A percentile compares a stretch with the other conserved stretches of the same genome.
phyloP scores from a whole-genome alignment of 208 protist species.

The Crithidia sp. region DNA sequence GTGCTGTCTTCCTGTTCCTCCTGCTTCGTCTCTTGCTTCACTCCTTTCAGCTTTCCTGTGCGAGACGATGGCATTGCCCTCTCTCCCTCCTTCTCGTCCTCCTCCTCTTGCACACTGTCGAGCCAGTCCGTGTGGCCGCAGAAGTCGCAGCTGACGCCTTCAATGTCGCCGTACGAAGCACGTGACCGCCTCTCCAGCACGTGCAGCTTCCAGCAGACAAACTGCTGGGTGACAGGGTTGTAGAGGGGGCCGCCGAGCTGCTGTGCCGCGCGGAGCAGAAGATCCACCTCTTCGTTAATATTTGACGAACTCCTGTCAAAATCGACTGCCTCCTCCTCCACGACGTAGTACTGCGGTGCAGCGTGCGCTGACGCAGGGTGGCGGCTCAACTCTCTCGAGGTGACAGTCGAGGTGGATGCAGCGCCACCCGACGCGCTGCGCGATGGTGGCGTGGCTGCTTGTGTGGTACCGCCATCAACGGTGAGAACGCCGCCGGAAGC shows the following conservation, averaged over 20 bases:
- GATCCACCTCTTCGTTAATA: conserved; percentile 26
- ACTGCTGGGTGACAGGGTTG: conserved; percentile 59
- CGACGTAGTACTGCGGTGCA: not conserved
- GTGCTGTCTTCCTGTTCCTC: conserved; percentile 12
- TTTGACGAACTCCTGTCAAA: not conserved
- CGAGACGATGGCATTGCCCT: not conserved
- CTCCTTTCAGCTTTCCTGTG: not conserved
- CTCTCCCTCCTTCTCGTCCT: not conserved
- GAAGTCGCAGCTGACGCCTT: conserved; percentile 88
- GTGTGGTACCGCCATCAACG: conserved; percentile 2
- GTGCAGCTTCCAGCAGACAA: conserved; percentile 75
- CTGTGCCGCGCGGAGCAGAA: conserved; percentile 19
- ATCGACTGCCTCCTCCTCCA: conserved; percentile 24
- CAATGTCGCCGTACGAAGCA: conserved; percentile 51
- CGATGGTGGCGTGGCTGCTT: conserved; percentile 21
- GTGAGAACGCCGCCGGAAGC: not conserved
- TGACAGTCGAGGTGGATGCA: conserved; percentile 5
- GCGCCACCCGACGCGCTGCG: conserved; percentile 18
- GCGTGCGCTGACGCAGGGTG: not conserved
- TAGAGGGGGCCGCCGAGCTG: conserved; percentile 85
- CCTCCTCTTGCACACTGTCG: conserved; percentile 5
- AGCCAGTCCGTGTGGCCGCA: conserved; percentile 81
- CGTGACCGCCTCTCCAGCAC: conserved; percentile 36
- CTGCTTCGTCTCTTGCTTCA: conserved; percentile 10
- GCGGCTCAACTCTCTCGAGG: not conserved